Base-by-base conservation (phyloP, 2,329 filamentous ascomycete species). In the Magnaporthales sp. region DNA sequence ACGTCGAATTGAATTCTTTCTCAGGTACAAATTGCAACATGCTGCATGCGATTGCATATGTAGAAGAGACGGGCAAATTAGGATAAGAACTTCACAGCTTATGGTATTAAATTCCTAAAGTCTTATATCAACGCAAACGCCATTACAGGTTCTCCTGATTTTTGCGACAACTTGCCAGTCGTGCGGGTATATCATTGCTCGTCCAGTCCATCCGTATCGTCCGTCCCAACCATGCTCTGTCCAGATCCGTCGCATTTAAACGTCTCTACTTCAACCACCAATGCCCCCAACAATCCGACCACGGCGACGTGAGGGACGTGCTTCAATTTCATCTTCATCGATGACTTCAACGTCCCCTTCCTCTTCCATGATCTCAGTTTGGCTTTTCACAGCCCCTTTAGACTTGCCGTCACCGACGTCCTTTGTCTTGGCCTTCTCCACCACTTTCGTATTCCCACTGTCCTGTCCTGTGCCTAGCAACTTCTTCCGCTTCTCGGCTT, bases 401-500 rank as follows among this genome's bases (percentile, higher is more conserved):
- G 38, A 51, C 38, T 51, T 51, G 38, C 38, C 38, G 11, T 51
- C 38, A 8, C 38, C 6, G 38, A 51, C 38, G 19, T 51, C 38
- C 38, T 51, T 51, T 15, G 38, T n/a, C 38, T 51, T 51, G 38
- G 38, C n/a, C 19, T 51, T 51, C 19, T 51, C 38, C 38, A 7
- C 38, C 19, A 51, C 38, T 51, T 51, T 51, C 38, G 38, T 19
- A n/a, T n/a, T 51, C 38, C 38, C 38, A 51, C n/a, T 51, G 9
- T 51, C 38, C 3, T 9, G 26, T 8, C 63, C 51, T 4, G 46
- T 58, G 63, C 72, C 80, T 68, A 83, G 81, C 24, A 84, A 77
- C 67, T 80, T 80, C 72, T 84, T 81, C 31, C 77, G 76, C 78
- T 79, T 81, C 76, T 78, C 78, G 68, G 77, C 75, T 74, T 80